phyloP scores from a whole-genome alignment of 1,284 basidiomycete genomes.

The Ganoderma meredithae region DNA sequence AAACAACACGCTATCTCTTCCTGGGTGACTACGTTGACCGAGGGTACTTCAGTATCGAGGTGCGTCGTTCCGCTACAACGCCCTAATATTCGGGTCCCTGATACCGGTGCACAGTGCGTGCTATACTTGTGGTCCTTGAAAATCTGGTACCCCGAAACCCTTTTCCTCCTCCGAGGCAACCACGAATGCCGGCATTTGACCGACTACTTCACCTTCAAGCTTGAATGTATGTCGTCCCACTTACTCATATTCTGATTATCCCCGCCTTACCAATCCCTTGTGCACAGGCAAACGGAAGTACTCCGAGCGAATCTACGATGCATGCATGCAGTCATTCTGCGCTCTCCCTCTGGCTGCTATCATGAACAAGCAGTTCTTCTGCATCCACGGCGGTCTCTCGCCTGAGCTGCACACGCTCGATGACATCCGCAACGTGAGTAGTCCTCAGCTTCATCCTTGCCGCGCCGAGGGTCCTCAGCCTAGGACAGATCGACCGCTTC shows the following conservation, averaged over 20 bases:
- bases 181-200: constrained; percentile 98
- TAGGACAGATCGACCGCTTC: constrained; percentile 86
- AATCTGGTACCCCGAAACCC: constrained; percentile 91
- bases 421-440: constrained; percentile 78
- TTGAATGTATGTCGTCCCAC: constrained; percentile 74
- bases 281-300: constrained; percentile 91
- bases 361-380: constrained; percentile 98
- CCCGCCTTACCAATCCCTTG: constrained; percentile 4
- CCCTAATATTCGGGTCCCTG: constrained; percentile 22
- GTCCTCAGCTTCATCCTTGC: neutral
- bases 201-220: constrained; percentile 97
- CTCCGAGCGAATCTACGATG: constrained; percentile 89
- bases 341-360: constrained; percentile 90
- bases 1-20: constrained; percentile 93
- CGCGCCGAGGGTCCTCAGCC: constrained; percentile 4
- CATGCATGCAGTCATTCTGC: constrained; percentile 94
- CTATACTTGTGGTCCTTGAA: constrained; percentile 93
- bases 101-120: constrained; percentile 70
- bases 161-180: constrained; percentile 94
- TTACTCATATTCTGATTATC: neutral
- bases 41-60: constrained; percentile 93
- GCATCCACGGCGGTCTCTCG: constrained; percentile 93
- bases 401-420: constrained; percentile 93
- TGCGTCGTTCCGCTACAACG: constrained; percentile 41
- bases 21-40: constrained; percentile 96